Evolutionary conservation across 2,329 filamentous ascomycete species (phyloP).

Genomic region (Neopestalotiopsis sp.): DNA sequence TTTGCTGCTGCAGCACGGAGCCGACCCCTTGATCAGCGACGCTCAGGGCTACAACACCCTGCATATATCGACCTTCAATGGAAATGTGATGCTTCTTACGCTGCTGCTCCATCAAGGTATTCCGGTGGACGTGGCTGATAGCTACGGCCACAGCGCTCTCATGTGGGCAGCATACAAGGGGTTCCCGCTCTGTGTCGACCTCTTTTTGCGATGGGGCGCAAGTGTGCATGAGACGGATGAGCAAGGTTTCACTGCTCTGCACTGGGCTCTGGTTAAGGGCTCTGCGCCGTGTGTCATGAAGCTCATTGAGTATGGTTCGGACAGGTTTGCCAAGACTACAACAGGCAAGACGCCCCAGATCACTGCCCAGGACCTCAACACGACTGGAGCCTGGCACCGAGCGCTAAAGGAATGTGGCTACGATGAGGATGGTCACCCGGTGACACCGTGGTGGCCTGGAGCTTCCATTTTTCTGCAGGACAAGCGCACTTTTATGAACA

Average conservation of each 20-base stretch:
- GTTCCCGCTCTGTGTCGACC: conserved; percentile 87
- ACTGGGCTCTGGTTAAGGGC: conserved; percentile 96
- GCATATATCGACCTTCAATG: conserved; percentile 96
- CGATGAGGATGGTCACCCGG: conserved; percentile 76
- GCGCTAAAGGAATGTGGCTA: conserved; percentile 87
- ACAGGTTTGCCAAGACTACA: conserved; percentile 87
- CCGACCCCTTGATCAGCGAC: conserved; percentile 90
- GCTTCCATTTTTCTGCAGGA: conserved; percentile 78
- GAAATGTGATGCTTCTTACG: conserved; percentile 88
- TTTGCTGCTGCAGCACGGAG: conserved; percentile 87
- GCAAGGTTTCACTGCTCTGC: conserved; percentile 90
- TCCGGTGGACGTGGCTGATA: conserved; percentile 88
- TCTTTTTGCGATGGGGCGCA: conserved; percentile 93
- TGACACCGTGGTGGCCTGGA: conserved; percentile 72
- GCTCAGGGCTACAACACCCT: conserved; percentile 97
- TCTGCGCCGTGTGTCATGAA: conserved; percentile 90
- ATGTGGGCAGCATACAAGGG: conserved; percentile 99
- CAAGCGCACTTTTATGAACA: conserved; percentile 76
- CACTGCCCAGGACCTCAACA: conserved; percentile 91
- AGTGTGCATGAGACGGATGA: conserved; percentile 91
- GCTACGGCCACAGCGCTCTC: conserved; percentile 88
- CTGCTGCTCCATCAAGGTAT: conserved; percentile 95
- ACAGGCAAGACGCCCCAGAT: conserved; percentile 89
- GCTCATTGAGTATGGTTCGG: conserved; percentile 92
- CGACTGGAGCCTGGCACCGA: conserved; percentile 78